Evolutionary conservation across 768 basidiomycete species (phyloP), one percentile per base, ranked within the genome.

Genomic region (Rhodosporidiobolus odoratus): DNA sequence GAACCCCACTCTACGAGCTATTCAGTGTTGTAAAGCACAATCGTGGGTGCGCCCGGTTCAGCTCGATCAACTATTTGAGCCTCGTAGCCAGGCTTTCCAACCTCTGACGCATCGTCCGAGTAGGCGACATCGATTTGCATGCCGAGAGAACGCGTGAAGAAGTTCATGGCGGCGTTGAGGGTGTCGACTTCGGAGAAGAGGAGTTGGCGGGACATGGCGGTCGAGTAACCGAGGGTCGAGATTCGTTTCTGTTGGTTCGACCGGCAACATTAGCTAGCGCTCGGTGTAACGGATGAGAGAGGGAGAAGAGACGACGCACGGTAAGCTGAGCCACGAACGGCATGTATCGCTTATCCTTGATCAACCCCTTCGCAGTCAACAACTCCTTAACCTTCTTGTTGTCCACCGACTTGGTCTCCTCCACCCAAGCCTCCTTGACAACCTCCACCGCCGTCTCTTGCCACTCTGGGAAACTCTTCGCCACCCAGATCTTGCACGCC

Each of bases 261-360:
- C 16, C 32, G 40, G 37, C 34, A 38, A 16, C 43, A 32, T 3
- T 7, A 43, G 47, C 57, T 35, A 30, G 21, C 50, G 52, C 30
- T 62, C 64, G 15, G 35, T 15, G 47, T 38, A 7, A 19, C 15
- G 6, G 21, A 58, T 16, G 8, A 38, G 41, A 41, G 48, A 41
- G 59, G 21, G 57, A 25, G 15, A 50, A 50, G 25, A 53, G 52
- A n/a, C 8, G 27, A 77, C 83, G 45, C 62, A 93, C 95, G 88
- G 96, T 94, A 87, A 97, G 90, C 38, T 84, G 81, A 68, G 95
- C 90, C 56, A 93, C 86, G 81, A 95, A 97, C 10, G 94, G 94
- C 95, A 97, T 98, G 50, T 85, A 85, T 52, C 65, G 60, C 83
- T 98, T 98, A 82, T 98, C 92, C 84, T 96, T 97, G 81, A 93